Evolutionary conservation across 768 basidiomycete species (phyloP), one percentile per base, ranked within the genome.

Genomic region (Phaffia tasmanica): DNA sequence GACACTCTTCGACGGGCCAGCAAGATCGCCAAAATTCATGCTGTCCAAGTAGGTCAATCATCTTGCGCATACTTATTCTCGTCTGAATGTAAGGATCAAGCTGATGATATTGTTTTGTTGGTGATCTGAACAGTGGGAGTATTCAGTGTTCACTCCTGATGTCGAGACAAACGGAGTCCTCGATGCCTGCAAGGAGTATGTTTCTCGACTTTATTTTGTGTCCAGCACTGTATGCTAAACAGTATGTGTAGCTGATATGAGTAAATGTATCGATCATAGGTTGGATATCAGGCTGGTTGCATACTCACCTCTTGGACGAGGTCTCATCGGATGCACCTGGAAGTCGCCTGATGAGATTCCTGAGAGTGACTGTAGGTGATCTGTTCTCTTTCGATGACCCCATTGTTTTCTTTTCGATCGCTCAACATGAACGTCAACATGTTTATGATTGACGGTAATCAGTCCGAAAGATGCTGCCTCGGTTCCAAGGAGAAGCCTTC

Each of bases 111-210:
- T 50, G 23, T 32, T n/a, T 18, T 35, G 1, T 1, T 63, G 21
- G 72, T 83, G 14, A 4, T 5, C 35, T 11, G 35, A 42, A 5
- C 80, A 83, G 72, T 75, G 82, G 35, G 81, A 83, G 66, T 83
- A 81, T 69, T 81, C 80, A 0, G 79, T 82, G 1, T 81, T 82
- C 70, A 77, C 76, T 3, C 75, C 82, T 9, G 79, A 80, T 49
- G 79, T 82, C 58, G 81, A 82, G 70, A 81, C 46, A 75, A 85
- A 83, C 83, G 81, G 83, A 2, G 75, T 85, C 0, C 81, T 84
- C 42, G 84, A 84, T 71, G 79, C 85, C 1, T 77, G 77, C 8
- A 77, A 74, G 47, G 73, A 81, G 65, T 57, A 32, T 14, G 63
- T 64, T 29, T 4, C 53, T 55, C 25, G 19, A 21, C 16, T 27